Percentiles rank a stretch among this genome's conserved stretches.
phyloP scores from a whole-genome alignment of 1,139 yeast species.

The Candida sp. region DNA sequence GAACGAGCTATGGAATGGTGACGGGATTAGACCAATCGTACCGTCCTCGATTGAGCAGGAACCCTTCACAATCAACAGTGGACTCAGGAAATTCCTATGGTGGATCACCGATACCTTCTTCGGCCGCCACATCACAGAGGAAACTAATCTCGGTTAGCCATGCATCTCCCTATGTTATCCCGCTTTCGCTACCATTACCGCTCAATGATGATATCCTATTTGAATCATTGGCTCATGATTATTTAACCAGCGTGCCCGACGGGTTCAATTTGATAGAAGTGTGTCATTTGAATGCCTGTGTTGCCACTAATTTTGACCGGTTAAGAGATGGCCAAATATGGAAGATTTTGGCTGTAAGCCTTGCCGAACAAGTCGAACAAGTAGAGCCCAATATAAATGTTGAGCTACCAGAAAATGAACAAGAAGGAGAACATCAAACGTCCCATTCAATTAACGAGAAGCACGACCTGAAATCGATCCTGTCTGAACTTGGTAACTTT shows the following conservation, averaged over 20 bases:
- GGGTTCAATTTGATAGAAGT: constrained; percentile 49
- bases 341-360: constrained; percentile 58
- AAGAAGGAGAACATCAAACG: background rate
- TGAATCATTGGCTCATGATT: constrained; percentile 39
- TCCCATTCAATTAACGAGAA: background rate
- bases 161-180: constrained; percentile 44
- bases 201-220: constrained; percentile 41
- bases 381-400: background rate
- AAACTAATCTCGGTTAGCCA: constrained; percentile 15
- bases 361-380: constrained; percentile 37
- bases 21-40: background rate
- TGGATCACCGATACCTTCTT: constrained; percentile 8
- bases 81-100: constrained; percentile 25
- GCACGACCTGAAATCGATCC: constrained; percentile 26
- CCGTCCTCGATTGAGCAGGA: constrained; percentile 28
- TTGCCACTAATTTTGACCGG: constrained; percentile 52
- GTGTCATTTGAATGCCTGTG: constrained; percentile 56
- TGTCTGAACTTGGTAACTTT: constrained; percentile 40
- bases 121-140: constrained; percentile 7
- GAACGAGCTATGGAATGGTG: background rate
- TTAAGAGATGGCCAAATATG: constrained; percentile 67
- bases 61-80: constrained; percentile 36
- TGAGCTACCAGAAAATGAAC: background rate
- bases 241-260: constrained; percentile 43
- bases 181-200: constrained; percentile 41